These are phyloP conservation scores for Sphaerostilbella broomeana DNA, from an alignment of 2,329 filamentous ascomycete species.

Conservation along the genomic window DNA sequence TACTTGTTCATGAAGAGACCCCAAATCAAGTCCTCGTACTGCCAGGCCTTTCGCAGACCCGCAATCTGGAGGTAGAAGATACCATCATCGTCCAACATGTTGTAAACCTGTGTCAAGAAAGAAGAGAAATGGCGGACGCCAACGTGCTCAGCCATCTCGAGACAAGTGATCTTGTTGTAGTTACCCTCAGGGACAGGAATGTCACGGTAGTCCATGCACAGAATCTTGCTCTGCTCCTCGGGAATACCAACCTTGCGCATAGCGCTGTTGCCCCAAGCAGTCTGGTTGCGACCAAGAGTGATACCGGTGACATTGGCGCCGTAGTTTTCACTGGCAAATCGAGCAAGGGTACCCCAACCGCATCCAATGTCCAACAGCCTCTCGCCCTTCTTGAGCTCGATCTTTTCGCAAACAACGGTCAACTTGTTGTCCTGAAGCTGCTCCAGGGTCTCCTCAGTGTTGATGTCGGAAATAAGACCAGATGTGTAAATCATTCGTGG, in stretches of 20 bases:
- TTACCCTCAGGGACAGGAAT: constrained; percentile 63
- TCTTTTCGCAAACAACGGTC: constrained; percentile 92
- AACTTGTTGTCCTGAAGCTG: constrained; percentile 98
- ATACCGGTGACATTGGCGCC: constrained; percentile 80
- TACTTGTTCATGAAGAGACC: constrained; percentile 99
- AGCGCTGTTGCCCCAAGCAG: constrained; percentile 89
- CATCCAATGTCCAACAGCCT: constrained; percentile 89
- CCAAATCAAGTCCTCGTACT: constrained; percentile 97
- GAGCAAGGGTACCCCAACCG: constrained; percentile 93
- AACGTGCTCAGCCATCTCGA: constrained; percentile 99
- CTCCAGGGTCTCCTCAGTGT: constrained; percentile 84
- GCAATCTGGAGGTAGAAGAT: constrained; percentile 94
- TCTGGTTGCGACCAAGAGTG: constrained; percentile 93
- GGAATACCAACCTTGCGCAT: constrained; percentile 74
- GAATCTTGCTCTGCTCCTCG: constrained; percentile 82
- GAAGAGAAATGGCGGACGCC: constrained; percentile 79
- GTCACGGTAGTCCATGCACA: constrained; percentile 97
- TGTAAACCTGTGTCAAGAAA: constrained; percentile 81
- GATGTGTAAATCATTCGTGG: constrained; percentile 99
- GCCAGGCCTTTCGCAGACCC: constrained; percentile 89
- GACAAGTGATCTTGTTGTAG: constrained; percentile 93
- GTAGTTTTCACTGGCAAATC: constrained; percentile 89
- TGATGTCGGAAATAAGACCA: constrained; percentile 83
- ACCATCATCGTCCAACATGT: constrained; percentile 96
- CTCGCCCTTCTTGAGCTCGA: constrained; percentile 74